A percentile compares a stretch with the other conserved stretches of the same genome.
These are phyloP conservation scores for Penicillium soppii DNA, from an alignment of 495 filamentous ascomycete species.

Conservation along the genomic window DNA sequence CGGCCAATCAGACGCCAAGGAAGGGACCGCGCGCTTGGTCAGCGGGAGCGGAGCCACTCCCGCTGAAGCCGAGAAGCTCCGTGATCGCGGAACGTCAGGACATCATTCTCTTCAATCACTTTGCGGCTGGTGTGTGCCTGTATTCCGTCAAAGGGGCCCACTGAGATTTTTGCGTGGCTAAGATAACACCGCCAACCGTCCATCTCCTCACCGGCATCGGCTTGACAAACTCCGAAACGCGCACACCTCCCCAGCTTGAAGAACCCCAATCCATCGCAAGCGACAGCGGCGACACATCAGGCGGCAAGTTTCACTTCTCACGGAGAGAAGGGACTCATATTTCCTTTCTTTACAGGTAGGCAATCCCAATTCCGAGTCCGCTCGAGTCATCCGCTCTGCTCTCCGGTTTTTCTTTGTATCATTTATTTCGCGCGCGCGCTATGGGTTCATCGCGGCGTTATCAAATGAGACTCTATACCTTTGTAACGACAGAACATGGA, in stretches of 20 bases:
- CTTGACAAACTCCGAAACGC: conserved; percentile 1
- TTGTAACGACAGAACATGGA: conserved; percentile 11
- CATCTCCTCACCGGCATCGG: background rate
- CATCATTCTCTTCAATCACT: background rate
- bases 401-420: conserved; percentile 1
- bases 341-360: background rate
- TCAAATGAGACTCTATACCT: background rate
- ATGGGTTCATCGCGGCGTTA: background rate
- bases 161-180: background rate
- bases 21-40: background rate
- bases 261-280: background rate
- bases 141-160: too few relatives aligned
- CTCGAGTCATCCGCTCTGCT: background rate
- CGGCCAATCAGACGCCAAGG: conserved; percentile 6
- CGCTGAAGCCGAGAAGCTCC: conserved; percentile 3
- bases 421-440: background rate
- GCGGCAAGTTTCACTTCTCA: background rate
- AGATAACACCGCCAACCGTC: background rate
- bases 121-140: background rate
- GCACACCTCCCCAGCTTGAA: background rate
- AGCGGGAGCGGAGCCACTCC: conserved; percentile 9
- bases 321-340: background rate
- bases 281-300: background rate
- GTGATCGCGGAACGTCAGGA: background rate
- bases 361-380: background rate